Base-by-base conservation (phyloP, 2,329 filamentous ascomycete species). In the Trichoderma koningiopsis region DNA sequence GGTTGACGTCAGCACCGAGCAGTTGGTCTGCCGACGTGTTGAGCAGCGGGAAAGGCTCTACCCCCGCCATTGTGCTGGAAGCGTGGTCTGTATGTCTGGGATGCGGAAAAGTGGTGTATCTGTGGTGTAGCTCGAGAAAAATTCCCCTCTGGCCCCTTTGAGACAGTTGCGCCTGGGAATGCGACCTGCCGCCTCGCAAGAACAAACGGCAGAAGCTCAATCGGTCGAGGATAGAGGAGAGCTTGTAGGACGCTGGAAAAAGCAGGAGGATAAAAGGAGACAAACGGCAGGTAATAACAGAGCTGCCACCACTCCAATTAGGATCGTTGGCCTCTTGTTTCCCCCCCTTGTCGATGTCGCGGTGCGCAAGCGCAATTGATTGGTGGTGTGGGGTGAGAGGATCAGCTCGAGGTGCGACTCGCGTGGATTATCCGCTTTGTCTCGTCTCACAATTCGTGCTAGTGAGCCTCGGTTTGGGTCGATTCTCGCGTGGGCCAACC, bases 31-130 rank as follows among this genome's bases (percentile, higher is more conserved):
- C 82, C 62, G 84, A 81, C 61, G 82, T 81, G 77, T 82, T 85
- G 73, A 88, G 81, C 49, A 84, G 79, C 68, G 86, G 86, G 71
- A 88, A 88, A 24, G 86, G 86, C 77, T 88, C 86, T 71, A 82
- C 77, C 68, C 76, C 78, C 52, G 83, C 78, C 83, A 85, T 85
- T 59, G 58, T 65, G 59, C 11, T n/a, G 14, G 19, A 29, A 24
- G 29, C 14, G 43, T 35, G 7, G 43, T 27, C 29, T 63, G 13
- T 35, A 14, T 67, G 63, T 59, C 63, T 66, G 27, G 37, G 35
- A 43, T 5, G 27, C 43, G n/a, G 16, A 43, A 24, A 43, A 33
- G 43, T 43, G 40, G 16, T 43, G 40, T 19, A 43, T 19, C 16
- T n/a, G 31, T 22, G 37, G 63, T 49, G 27, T 31, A 27, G 63